phyloP scores from a whole-genome alignment of 2,329 filamentous ascomycete genomes.

The Arachnopeziza araneosa region DNA sequence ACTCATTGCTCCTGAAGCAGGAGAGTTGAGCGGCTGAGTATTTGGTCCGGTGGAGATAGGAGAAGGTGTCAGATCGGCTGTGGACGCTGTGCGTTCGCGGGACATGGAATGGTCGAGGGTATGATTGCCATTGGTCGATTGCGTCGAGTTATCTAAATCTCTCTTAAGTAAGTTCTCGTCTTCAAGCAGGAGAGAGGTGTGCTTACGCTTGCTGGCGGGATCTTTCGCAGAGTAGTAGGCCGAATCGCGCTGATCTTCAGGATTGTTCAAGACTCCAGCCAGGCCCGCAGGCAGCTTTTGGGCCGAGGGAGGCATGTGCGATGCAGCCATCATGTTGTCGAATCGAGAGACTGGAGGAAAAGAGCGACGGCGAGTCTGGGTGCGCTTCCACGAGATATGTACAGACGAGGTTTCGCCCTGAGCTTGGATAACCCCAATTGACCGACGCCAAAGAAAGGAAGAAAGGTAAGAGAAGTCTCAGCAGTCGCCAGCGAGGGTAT shows the following conservation, averaged over 20 bases:
- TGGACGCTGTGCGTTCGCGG: conserved; percentile 42
- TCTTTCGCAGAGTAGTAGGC: conserved; percentile 42
- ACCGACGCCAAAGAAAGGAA: neutral
- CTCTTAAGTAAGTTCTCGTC: conserved; percentile 11
- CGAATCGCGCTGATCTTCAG: conserved; percentile 46
- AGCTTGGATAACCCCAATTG: conserved; percentile 2
- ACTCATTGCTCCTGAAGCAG: conserved; percentile 55
- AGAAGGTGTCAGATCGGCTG: conserved; percentile 55
- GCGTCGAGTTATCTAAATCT: conserved; percentile 20
- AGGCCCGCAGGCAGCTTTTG: conserved; percentile 38
- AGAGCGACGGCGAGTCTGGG: neutral
- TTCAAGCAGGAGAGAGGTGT: conserved; percentile 1
- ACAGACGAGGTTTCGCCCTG: neutral
- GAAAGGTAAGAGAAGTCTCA: neutral
- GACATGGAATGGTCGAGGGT: conserved; percentile 14
- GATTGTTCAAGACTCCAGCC: conserved; percentile 46
- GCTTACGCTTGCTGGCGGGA: conserved; percentile 47
- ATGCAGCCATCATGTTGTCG: neutral
- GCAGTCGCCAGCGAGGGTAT: neutral
- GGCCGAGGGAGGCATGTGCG: neutral
- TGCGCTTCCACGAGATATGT: neutral
- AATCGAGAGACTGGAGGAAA: neutral
- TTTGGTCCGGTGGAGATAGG: conserved; percentile 42
- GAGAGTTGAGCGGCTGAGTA: conserved; percentile 48
- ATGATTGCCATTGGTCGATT: conserved; percentile 16